These are phyloP conservation scores for Phialophora chinensis DNA, from an alignment of 2,329 filamentous ascomycete species.

Conservation along the genomic window DNA sequence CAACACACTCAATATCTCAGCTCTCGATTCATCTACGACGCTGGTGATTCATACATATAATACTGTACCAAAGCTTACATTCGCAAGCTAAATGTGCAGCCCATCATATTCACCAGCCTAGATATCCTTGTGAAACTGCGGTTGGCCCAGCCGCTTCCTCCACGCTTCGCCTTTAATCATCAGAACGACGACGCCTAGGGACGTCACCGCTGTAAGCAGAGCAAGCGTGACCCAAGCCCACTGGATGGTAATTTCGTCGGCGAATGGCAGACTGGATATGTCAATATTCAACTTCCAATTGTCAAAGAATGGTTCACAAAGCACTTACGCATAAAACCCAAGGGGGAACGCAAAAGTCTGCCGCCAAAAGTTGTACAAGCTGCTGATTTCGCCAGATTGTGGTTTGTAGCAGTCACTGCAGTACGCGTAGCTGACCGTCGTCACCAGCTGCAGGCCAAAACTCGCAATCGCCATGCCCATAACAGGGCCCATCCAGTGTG, in stretches of 20 bases:
- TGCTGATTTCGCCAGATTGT: constrained; percentile 45
- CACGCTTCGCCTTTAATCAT: constrained; percentile 11
- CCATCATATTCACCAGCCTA: neutral
- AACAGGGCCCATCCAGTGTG: constrained; percentile 43
- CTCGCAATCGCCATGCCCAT: constrained; percentile 47
- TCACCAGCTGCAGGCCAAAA: constrained; percentile 46
- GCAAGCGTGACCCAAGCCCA: constrained; percentile 16
- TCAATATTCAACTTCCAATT: neutral
- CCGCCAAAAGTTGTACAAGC: constrained; percentile 44
- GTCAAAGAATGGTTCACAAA: neutral
- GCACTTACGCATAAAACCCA: constrained; percentile 42
- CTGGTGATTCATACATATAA: neutral
- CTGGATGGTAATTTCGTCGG: constrained; percentile 11
- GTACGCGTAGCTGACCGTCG: constrained; percentile 47
- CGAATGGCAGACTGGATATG: constrained; percentile 12
- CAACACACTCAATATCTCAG: neutral
- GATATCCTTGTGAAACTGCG: constrained; percentile 2
- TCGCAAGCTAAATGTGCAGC: neutral
- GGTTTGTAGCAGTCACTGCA: constrained; percentile 44
- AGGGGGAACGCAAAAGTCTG: constrained; percentile 44
- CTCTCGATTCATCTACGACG: neutral
- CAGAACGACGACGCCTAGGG: constrained; percentile 3
- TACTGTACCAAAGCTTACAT: neutral
- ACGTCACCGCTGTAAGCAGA: constrained; percentile 2
- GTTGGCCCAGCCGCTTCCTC: constrained; percentile 14